Base-by-base conservation (phyloP, 2,329 filamentous ascomycete genomes). In the Phoma sp. region DNA sequence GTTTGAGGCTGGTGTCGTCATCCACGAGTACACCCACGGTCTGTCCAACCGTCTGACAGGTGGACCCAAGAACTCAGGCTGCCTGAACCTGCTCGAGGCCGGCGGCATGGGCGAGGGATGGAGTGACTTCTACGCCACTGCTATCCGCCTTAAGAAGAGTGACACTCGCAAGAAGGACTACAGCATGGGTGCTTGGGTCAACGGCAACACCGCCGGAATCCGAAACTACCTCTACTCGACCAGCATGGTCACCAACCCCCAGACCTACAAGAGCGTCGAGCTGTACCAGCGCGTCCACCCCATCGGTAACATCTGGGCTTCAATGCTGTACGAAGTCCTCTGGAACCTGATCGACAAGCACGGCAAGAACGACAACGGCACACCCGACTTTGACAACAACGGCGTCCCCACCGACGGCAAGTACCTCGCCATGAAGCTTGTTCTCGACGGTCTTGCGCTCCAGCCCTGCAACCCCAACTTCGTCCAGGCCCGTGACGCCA, bases 41-140 rank as follows among this genome's bases (percentile, higher is more conserved):
- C 67, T 87, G 8, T 85, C 83, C 13, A 85, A 76, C 71, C 83
- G 84, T 36, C 77, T 87, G 25, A 86, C 84, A 0, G 84, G 84
- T 44, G 84, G 84, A 1, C 84, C 84, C 0, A 73, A 76, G 40
- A 87, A 85, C 76, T 67, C 74, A 6, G 75, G 71, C 43, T 85
- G 83, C 60, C 74, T 85, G 6, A 67, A 50, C 59, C 66, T 76
- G 10, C 62, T 76, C n/a, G 82, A 85, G 56, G 72, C 80, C 1
- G 79, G 82, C 8, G 83, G 84, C 35, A 84, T 85, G 83, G 83
- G 82, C 31, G 84, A 85, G 53, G 83, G 83, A 33, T 85, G 84
- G 84, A 74, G 78, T 51, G 83, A 85, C 60, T 84, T 85, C 70
- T 81, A 80, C 71, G 82, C 82, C 5, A 80, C 78, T 0, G 80